These are phyloP conservation scores for Plasmodium cynomolgi DNA, from an alignment of 169 alveolate species.

Conservation along the genomic window DNA sequence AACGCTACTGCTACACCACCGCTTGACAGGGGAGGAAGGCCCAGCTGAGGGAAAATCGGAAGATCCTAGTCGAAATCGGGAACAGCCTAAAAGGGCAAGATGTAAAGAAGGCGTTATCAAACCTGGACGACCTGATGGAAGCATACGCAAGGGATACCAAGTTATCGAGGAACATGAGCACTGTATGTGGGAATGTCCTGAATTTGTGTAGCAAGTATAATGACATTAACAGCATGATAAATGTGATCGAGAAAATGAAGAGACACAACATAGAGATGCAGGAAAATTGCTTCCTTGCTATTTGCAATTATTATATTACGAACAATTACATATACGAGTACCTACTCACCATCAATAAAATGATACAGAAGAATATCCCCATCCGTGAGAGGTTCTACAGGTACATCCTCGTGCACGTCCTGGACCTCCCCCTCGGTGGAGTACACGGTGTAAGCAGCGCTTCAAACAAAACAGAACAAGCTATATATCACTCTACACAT, in stretches of 20 bases:
- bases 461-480: not conserved
- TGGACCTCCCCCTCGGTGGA: conserved; percentile 32
- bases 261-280: conserved; percentile 43
- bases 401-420: conserved; percentile 13
- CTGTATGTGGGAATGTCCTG: conserved; percentile 60
- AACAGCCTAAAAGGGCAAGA: conserved; percentile 52
- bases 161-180: conserved; percentile 52
- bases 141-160: conserved; percentile 2
- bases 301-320: conserved; percentile 65
- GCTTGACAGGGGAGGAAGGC: not conserved
- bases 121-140: conserved; percentile 11
- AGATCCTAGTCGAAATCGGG: conserved; percentile 54
- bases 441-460: not conserved
- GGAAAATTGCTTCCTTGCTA: conserved; percentile 60
- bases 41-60: conserved; percentile 11
- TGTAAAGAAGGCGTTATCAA: conserved; percentile 6
- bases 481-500: not conserved
- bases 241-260: conserved; percentile 52
- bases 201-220: conserved; percentile 54
- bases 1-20: not conserved
- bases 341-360: conserved; percentile 59
- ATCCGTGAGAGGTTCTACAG: conserved; percentile 62
- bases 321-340: conserved; percentile 72
- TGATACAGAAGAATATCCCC: conserved; percentile 58
- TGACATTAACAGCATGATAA: conserved; percentile 47